Percentiles rank a stretch among this genome's conserved stretches.
Conservation (phyloP, 768 basidiomycete species). For the Hericium rajendrae region DNA sequence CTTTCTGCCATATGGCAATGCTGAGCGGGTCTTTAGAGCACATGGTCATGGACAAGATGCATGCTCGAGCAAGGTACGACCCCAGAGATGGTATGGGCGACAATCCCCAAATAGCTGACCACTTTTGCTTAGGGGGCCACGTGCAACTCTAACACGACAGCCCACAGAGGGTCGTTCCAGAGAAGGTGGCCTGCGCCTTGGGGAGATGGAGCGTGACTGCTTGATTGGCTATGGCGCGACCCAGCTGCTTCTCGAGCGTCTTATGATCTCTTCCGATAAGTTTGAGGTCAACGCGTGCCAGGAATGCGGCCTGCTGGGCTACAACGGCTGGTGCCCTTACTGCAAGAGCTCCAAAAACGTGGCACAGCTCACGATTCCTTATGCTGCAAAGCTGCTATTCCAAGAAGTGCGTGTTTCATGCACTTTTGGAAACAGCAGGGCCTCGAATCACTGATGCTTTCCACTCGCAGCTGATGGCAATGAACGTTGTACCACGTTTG, state of each 20-base stretch:
- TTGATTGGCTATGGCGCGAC: conserved; percentile 98
- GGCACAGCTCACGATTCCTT: conserved; percentile 92
- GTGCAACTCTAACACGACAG: conserved; percentile 92
- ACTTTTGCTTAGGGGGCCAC: conserved; percentile 60
- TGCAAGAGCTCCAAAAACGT: conserved; percentile 97
- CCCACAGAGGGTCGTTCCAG: conserved; percentile 97
- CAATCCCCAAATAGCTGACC: neutral
- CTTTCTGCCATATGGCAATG: conserved; percentile 2
- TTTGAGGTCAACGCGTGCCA: conserved; percentile 96
- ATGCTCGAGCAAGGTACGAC: conserved; percentile 84
- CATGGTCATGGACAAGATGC: conserved; percentile 99
- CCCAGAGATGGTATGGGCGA: neutral
- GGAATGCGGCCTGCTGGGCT: conserved; percentile 90
- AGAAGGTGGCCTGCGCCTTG: conserved; percentile 92
- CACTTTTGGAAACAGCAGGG: neutral
- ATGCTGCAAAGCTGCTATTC: conserved; percentile 88
- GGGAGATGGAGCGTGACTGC: conserved; percentile 99
- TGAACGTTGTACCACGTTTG: conserved; percentile 90
- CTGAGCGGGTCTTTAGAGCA: conserved; percentile 45
- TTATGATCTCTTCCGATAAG: conserved; percentile 99
- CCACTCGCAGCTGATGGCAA: conserved; percentile 73
- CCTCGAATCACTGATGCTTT: neutral
- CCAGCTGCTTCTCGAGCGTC: conserved; percentile 87
- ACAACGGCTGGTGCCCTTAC: conserved; percentile 93
- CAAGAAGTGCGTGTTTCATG: conserved; percentile 54